Evolutionary conservation across 306 rosid species (phyloP).

Genomic region (Carpinus fangiana): DNA sequence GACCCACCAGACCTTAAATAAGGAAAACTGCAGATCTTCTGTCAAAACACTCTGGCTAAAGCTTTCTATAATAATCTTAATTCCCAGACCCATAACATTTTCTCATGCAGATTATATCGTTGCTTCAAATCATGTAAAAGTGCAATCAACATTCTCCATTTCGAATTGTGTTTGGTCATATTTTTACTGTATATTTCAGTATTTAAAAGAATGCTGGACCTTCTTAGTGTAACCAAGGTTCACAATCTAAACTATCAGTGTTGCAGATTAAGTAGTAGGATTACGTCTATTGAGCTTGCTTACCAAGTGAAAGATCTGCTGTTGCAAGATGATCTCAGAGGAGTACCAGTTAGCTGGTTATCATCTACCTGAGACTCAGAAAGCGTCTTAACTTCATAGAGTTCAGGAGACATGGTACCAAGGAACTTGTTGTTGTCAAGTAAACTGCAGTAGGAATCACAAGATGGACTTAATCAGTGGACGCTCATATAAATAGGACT

Average conservation of each 20-base stretch:
- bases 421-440: constrained; percentile 65
- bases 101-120: neutral
- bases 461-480: neutral
- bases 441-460: constrained; percentile 44
- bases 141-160: neutral
- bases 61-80: neutral
- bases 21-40: neutral
- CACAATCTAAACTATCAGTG: neutral
- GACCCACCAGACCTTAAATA: neutral
- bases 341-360: constrained; percentile 31
- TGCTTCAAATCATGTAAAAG: neutral
- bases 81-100: neutral
- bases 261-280: neutral
- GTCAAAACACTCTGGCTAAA: neutral
- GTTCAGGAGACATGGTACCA: constrained; percentile 37
- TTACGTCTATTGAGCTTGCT: constrained; percentile 13
- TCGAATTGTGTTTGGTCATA: neutral
- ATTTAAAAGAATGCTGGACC: neutral
- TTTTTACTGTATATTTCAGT: neutral
- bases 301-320: constrained; percentile 39
- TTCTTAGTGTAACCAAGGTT: neutral
- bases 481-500: neutral
- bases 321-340: constrained; percentile 15
- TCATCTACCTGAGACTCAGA: constrained; percentile 49
- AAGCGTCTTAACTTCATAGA: constrained; percentile 33